Evolutionary conservation across 2,329 filamentous ascomycete genomes (phyloP).

Genomic region (Sclerotiophoma versabilis): DNA sequence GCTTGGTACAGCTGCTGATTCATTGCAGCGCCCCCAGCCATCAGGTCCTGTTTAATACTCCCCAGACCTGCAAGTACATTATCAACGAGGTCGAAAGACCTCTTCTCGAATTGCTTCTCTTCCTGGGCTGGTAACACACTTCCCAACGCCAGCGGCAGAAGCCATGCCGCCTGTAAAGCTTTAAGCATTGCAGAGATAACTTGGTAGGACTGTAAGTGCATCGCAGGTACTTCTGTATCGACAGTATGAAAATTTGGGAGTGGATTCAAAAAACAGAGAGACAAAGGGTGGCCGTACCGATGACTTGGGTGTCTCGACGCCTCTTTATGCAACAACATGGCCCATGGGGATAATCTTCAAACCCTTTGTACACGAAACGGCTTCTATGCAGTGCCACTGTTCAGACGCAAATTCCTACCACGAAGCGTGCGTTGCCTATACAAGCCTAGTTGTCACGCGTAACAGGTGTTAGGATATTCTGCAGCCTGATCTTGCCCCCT

Average conservation of each 20-base stretch:
- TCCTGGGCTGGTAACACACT: not conserved
- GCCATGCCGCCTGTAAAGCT: not conserved
- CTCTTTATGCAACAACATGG: not conserved
- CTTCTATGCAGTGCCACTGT: too few species aligned
- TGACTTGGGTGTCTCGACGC: too few species aligned
- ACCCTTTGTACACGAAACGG: not conserved
- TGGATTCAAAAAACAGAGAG: too few species aligned
- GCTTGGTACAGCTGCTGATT: slow-evolving; percentile 39
- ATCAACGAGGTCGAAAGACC: slow-evolving; percentile 7
- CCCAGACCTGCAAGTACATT: slow-evolving; percentile 2
- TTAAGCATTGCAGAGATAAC: too few species aligned
- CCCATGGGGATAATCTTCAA: not conserved
- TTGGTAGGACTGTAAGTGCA: too few species aligned
- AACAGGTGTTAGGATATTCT: not conserved
- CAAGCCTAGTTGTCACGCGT: too few species aligned
- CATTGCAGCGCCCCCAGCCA: slow-evolving; percentile 32
- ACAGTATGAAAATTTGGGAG: too few species aligned
- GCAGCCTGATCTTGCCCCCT: not conserved
- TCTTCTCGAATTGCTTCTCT: not conserved
- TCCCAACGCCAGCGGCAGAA: slow-evolving; percentile 5
- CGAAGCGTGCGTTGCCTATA: too few species aligned
- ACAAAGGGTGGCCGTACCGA: not conserved
- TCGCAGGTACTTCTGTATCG: too few species aligned
- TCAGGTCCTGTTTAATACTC: slow-evolving; percentile 26
- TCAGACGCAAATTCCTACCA: too few species aligned